Evolutionary conservation across 495 filamentous ascomycete species (phyloP), one percentile per base, ranked within the genome.

Genomic region (Lophiostoma macrostomum): DNA sequence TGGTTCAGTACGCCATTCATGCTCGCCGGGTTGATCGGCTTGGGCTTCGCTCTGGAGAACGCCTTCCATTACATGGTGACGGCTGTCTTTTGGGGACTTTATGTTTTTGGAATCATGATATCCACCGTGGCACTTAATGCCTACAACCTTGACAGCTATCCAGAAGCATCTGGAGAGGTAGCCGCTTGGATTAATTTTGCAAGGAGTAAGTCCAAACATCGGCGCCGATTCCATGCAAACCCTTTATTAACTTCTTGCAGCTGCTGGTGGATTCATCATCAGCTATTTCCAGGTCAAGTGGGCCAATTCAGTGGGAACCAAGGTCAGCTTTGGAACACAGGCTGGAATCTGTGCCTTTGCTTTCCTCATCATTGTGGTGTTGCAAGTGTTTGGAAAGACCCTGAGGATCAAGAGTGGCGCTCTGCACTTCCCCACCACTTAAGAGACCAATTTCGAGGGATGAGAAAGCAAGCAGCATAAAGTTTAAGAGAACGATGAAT

Each of bases 221-320:
- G n/a, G n/a, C n/a, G n/a, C n/a, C n/a, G n/a, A n/a, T n/a, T n/a
- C n/a, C n/a, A n/a, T n/a, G n/a, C n/a, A n/a, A n/a, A n/a, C n/a
- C n/a, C n/a, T n/a, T n/a, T n/a, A n/a, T n/a, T n/a, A n/a, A n/a
- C n/a, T n/a, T n/a, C n/a, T n/a, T n/a, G n/a, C n/a, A n/a, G n/a
- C 22, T 2, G 23, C 28, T 45, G 60, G 60, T 22, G 75, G 75
- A 1, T 77, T 77, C 38, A 65, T 66, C 0, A 71, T 77, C 14
- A 69, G 66, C 12, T 77, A 78, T 41, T 75, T 77, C 64, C 72
- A 77, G 56, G 57, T 69, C 13, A 47, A 64, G 1, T 78, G 75
- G 75, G 73, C 74, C 14, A 50, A 10, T 7, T 23, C 22, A 22
- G 6, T 41, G n/a, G 38, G 38, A 10, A 7, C 20, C 18, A 7